Evolutionary conservation across 306 rosid species (phyloP), one percentile per base, ranked within the genome.

Genomic region (Castanopsis chinensis): DNA sequence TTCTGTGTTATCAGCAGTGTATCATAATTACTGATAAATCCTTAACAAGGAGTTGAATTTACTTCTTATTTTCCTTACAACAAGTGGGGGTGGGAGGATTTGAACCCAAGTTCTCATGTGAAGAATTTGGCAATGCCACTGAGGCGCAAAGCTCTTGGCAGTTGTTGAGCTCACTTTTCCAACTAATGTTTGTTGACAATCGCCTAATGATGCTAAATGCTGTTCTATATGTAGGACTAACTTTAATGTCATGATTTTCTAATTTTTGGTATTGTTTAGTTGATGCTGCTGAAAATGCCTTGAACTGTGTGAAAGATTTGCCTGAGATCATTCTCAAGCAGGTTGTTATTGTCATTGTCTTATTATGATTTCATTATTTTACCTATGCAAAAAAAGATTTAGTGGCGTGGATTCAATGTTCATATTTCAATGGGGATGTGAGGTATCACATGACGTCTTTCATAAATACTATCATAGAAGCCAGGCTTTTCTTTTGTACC

Each of bases 1-100:
- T 55, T 76, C 79, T 78, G 55, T 7, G 14, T 33, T 59, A 20
- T 68, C 72, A 35, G 69, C 6, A 28, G 67, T 77, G 68, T 32
- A 49, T 37, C 55, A 6, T 49, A 52, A 54, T 77, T 49, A 51
- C 51, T 32, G 13, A 56, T 75, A 65, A 57, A 54, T 59, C 72
- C 57, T 77, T 17, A 54, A 41, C 45, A 41, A 25, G n/a, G 23
- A 60, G 77, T 54, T 49, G 53, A 2, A 49, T 49, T 45, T 12
- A 45, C 52, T 11, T 45, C 11, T 45, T 45, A 6, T 45, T 49
- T 49, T 49, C 15, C 53, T 49, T 49, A 12, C 53, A 49, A 49
- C 15, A 49, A 49, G 53, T 49, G 53, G 53, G 53, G 53, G 53
- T 49, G 53, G 53, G 53, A 13, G 53, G 53, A 49, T 49, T 49